These are phyloP conservation scores for Zymoseptoria passerinii DNA, from an alignment of 2,329 filamentous ascomycete species.

Conservation along the genomic window DNA sequence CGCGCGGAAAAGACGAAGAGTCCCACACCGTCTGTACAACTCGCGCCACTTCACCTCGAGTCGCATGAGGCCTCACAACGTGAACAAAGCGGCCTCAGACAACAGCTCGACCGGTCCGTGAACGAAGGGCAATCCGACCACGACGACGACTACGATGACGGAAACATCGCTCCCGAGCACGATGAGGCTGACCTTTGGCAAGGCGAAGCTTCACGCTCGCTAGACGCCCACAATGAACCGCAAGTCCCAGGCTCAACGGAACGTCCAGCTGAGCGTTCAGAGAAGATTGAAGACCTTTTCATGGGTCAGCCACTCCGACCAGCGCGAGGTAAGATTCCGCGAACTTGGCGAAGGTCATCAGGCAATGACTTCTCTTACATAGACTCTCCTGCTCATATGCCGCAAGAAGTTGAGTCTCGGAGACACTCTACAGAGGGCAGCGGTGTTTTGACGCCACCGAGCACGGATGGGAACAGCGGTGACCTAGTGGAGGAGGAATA, in stretches of 20 bases:
- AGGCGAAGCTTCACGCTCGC: constrained; percentile 38
- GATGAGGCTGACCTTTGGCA: constrained; percentile 38
- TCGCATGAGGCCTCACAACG: neutral
- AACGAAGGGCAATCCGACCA: constrained; percentile 18
- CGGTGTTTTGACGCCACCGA: constrained; percentile 29
- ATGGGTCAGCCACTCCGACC: constrained; percentile 28
- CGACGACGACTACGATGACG: constrained; percentile 10
- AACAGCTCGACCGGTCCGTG: constrained; percentile 12
- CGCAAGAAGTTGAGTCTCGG: constrained; percentile 5
- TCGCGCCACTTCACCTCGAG: neutral
- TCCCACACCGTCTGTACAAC: neutral
- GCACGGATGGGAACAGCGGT: constrained; percentile 22
- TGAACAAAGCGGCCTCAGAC: constrained; percentile 7
- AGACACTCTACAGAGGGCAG: constrained; percentile 19
- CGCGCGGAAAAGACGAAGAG: neutral
- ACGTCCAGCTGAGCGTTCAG: constrained; percentile 10
- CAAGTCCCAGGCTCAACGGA: neutral
- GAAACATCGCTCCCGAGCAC: constrained; percentile 4
- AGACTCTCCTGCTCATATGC: constrained; percentile 28
- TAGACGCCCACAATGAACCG: constrained; percentile 12
- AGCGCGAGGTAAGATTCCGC: constrained; percentile 33
- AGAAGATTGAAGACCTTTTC: constrained; percentile 30
- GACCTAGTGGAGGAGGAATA: neutral
- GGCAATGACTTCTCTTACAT: constrained; percentile 32
- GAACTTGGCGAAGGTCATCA: constrained; percentile 36